Evolutionary conservation across 768 basidiomycete species (phyloP), one percentile per base, ranked within the genome.

Genomic region (Kwoniella dendrophila): DNA sequence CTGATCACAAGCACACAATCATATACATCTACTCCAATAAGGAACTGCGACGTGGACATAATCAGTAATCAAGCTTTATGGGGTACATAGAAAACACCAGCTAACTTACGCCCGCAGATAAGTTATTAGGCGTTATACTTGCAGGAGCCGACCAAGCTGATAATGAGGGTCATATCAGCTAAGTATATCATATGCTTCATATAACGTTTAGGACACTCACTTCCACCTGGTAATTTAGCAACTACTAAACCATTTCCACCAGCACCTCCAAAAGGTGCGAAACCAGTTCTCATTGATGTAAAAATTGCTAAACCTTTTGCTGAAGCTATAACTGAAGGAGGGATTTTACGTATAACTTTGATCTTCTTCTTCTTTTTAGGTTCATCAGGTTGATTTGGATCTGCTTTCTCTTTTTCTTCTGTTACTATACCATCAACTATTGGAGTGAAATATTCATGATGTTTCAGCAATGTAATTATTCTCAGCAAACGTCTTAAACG

Each of bases 261-360:
- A 0, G 78, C 78, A 0, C 79, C 79, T 26, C 79, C 79, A 33
- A 80, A 73, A 2, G 78, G 78, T 12, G 79, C 78, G n/a, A 80
- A 67, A 0, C 72, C 79, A 3, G 67, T 73, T 12, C 79, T 51
- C 69, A 79, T 73, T 4, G 65, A 63, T 0, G 79, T 78, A 53
- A 78, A 80, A 64, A 80, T 78, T 14, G 75, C 78, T 26, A 80
- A 54, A 16, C 79, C 79, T 27, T 68, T 66, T 1, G 74, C 74
- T 20, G 71, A 48, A 6, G 57, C 54, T 33, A 79, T 72, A 7
- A 78, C 74, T 26, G 67, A 36, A 0, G 78, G 73, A 0, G 79
- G 79, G 57, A 80, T 80, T 66, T 80, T 80, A 4, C 78, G 65
- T 7, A 80, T 60, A 12, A 80, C 74, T 48, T 77, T 76, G 41